A percentile compares a stretch with the other conserved stretches of the same genome.
Conservation (phyloP, 208 protist genomes). For the Acanthamoeba comandoni region DNA sequence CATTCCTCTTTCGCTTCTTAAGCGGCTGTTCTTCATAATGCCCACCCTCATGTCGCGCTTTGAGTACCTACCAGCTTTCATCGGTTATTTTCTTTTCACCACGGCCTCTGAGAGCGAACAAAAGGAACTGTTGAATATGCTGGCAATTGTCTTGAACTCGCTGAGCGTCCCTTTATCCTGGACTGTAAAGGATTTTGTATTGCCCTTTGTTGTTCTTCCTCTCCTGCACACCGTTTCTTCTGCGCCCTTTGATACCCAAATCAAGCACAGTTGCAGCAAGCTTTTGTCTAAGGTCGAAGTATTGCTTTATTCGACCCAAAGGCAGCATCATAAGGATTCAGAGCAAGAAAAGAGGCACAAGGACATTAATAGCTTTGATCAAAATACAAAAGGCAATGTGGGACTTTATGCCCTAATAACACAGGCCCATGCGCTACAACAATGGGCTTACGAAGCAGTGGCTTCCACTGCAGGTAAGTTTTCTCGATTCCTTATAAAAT, state of each 20-base stretch:
- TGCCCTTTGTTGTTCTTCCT: conserved; percentile 25
- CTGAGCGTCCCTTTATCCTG: neutral
- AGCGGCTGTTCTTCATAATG: conserved; percentile 17
- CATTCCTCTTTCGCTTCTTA: conserved; percentile 9
- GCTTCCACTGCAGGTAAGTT: too few species aligned
- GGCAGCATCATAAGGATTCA: neutral
- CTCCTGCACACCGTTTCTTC: conserved; percentile 47
- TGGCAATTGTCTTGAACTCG: conserved; percentile 28
- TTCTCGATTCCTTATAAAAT: too few species aligned
- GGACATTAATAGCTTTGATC: too few species aligned
- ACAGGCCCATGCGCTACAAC: too few species aligned
- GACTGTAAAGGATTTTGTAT: conserved; percentile 39
- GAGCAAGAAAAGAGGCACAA: neutral
- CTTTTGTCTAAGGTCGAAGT: conserved; percentile 10
- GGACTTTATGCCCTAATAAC: too few species aligned
- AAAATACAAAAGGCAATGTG: too few species aligned
- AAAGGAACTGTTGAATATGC: conserved; percentile 4
- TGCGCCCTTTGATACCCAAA: conserved; percentile 21
- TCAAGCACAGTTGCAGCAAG: conserved; percentile 7
- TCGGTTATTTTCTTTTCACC: conserved; percentile 15
- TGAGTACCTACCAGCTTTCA: conserved; percentile 4
- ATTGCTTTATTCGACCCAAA: neutral
- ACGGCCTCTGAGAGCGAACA: conserved; percentile 27
- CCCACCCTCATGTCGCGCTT: conserved; percentile 8
- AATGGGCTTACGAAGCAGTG: too few species aligned